Percentiles rank a stretch among this genome's conserved stretches.
These are phyloP conservation scores for Remersonia thermophila DNA, from an alignment of 2,329 filamentous ascomycete species.

Conservation along the genomic window DNA sequence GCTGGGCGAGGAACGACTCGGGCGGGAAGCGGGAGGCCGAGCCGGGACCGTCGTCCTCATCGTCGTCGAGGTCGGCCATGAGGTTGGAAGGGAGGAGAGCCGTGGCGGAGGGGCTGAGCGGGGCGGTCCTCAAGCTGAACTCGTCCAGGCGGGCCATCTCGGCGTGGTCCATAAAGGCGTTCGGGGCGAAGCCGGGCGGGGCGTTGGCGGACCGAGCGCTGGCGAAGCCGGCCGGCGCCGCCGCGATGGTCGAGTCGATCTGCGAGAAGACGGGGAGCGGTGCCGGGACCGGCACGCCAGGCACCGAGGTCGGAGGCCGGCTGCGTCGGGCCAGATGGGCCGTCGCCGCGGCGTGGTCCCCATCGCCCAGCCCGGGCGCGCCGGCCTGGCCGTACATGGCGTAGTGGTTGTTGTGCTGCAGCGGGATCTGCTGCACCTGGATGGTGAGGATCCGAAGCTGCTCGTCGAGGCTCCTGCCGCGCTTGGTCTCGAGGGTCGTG, in stretches of 20 bases:
- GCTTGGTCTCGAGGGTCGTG: constrained; percentile 35
- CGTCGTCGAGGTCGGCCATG: constrained; percentile 52
- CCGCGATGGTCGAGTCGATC: constrained; percentile 21
- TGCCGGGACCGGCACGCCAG: constrained; percentile 29
- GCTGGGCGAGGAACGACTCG: constrained; percentile 24
- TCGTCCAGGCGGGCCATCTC: constrained; percentile 40
- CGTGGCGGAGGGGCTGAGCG: constrained; percentile 65
- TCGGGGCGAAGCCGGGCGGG: constrained; percentile 38
- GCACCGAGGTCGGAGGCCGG: constrained; percentile 35
- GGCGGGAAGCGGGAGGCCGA: constrained; percentile 22
- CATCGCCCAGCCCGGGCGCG: constrained; percentile 25
- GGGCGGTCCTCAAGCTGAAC: constrained; percentile 48
- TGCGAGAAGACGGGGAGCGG: constrained; percentile 27
- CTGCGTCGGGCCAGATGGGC: constrained; percentile 36
- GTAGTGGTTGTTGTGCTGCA: constrained; percentile 13
- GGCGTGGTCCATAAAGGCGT: constrained; percentile 40
- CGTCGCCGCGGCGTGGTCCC: constrained; percentile 33
- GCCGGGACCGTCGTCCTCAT: constrained; percentile 49
- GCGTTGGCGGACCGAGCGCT: constrained; percentile 25
- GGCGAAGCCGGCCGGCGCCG: constrained; percentile 37
- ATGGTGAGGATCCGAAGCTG: constrained; percentile 35
- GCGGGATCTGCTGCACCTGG: constrained; percentile 29
- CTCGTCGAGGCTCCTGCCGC: constrained; percentile 33
- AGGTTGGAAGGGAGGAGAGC: constrained; percentile 59
- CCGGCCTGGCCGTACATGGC: constrained; percentile 34